Percentiles rank a stretch among this genome's conserved stretches.
Evolutionary conservation across 139 green algal genomes (phyloP).

Genomic region (Chlamydomonas sp.): DNA sequence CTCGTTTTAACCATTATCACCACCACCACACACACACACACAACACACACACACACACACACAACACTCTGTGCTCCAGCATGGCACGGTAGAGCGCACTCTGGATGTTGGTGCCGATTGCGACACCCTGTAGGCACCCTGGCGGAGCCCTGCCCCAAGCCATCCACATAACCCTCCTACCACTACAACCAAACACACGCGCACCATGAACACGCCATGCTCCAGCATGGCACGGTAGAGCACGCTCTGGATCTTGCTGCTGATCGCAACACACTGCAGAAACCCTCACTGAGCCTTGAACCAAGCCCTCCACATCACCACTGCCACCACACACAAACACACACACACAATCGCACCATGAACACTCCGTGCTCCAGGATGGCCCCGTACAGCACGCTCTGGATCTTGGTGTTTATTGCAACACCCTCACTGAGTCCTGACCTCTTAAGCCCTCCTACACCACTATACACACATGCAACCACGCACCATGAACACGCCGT

Average conservation of each 20-base stretch:
- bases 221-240: slow-evolving; percentile 45
- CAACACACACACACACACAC: no score
- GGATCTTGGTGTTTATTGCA: slow-evolving; percentile 38
- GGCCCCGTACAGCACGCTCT: slow-evolving; percentile 34
- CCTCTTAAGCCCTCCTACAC: neutral
- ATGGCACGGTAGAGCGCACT: slow-evolving; percentile 37
- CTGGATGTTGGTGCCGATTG: slow-evolving; percentile 48
- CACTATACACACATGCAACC: no score
- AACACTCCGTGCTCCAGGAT: slow-evolving; percentile 46
- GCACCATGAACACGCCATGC: slow-evolving; percentile 54
- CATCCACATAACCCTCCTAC: neutral
- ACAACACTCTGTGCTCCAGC: slow-evolving; percentile 49
- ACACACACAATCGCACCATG: no score
- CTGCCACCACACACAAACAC: no score
- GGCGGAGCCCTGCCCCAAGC: no score
- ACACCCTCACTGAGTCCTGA: neutral
- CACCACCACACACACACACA: no score
- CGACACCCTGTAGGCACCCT: no score
- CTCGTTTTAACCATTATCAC: neutral
- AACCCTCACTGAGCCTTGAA: neutral
- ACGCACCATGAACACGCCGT: slow-evolving; percentile 55
- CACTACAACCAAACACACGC: no score
- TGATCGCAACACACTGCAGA: no score
- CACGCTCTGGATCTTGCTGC: slow-evolving; percentile 40
- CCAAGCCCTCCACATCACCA: no score